Evolutionary conservation across 345 rosid species (phyloP).

Genomic region (Moricandia arvensis): DNA sequence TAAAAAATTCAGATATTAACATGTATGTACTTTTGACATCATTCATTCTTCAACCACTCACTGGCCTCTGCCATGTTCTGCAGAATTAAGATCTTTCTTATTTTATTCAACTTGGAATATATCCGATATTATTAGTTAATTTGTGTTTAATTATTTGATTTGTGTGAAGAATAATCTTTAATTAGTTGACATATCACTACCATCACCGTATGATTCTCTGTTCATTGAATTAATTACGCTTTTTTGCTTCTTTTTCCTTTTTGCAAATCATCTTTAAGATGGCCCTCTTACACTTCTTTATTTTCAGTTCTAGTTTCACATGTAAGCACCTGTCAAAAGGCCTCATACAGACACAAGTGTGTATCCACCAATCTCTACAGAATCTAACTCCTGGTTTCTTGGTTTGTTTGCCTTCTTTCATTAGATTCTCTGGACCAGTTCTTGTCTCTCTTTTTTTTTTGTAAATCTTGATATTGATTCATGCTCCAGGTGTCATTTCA

Average conservation of each 20-base stretch:
- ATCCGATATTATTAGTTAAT: background rate
- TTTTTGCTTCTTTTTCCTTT: background rate
- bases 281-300: background rate
- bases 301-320: background rate
- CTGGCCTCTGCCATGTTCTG: background rate
- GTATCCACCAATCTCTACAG: background rate
- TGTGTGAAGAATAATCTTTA: background rate
- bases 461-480: background rate
- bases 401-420: background rate
- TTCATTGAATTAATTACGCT: background rate
- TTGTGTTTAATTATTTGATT: background rate
- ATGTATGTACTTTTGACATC: background rate
- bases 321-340: background rate
- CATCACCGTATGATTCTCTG: background rate
- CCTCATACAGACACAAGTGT: background rate
- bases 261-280: background rate
- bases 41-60: background rate
- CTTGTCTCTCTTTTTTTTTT: background rate
- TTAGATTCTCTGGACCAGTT: background rate
- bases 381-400: background rate
- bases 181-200: background rate
- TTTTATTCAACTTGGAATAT: background rate
- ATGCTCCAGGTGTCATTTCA: background rate
- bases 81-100: background rate
- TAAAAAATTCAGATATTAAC: background rate